A percentile compares a stretch with the other conserved stretches of the same genome.
phyloP scores from a whole-genome alignment of 495 filamentous ascomycete species.

The Hypoxylon fragiforme region DNA sequence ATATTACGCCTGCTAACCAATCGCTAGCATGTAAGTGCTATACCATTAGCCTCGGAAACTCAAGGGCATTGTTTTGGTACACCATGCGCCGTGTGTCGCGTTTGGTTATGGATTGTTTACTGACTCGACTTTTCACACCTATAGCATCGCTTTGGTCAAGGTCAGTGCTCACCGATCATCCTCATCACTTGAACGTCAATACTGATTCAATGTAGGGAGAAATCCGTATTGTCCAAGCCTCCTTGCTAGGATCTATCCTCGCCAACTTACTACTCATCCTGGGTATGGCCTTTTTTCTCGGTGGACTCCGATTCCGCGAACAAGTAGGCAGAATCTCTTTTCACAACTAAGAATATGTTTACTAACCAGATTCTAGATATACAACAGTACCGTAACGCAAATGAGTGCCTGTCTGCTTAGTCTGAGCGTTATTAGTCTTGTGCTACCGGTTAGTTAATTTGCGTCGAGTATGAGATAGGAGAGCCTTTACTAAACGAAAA shows the following conservation, averaged over 20 bases:
- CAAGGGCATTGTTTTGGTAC: no score
- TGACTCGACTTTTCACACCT: constrained; percentile 20
- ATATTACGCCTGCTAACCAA: constrained; percentile 17
- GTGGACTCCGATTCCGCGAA: constrained; percentile 84
- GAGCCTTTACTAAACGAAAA: constrained; percentile 6
- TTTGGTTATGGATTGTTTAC: background rate
- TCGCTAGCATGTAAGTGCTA: constrained; percentile 41
- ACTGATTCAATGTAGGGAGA: constrained; percentile 62
- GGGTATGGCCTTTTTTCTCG: constrained; percentile 86
- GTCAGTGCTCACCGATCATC: constrained; percentile 35
- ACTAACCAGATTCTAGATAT: constrained; percentile 61
- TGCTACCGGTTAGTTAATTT: constrained; percentile 40
- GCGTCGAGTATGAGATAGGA: background rate
- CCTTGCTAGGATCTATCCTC: constrained; percentile 83
- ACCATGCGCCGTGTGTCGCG: background rate
- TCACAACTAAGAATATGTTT: background rate
- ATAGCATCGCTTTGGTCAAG: constrained; percentile 68
- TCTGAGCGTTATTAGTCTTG: constrained; percentile 82
- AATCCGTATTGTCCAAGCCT: constrained; percentile 88
- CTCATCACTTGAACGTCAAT: constrained; percentile 6
- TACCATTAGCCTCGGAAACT: background rate
- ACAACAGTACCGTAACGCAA: constrained; percentile 92
- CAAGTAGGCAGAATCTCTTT: constrained; percentile 56
- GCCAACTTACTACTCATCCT: constrained; percentile 86
- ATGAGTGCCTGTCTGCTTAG: constrained; percentile 93